Percentiles rank a stretch among this genome's conserved stretches.
Conservation (phyloP, 306 rosid genomes). For the Prunus mongolica region DNA sequence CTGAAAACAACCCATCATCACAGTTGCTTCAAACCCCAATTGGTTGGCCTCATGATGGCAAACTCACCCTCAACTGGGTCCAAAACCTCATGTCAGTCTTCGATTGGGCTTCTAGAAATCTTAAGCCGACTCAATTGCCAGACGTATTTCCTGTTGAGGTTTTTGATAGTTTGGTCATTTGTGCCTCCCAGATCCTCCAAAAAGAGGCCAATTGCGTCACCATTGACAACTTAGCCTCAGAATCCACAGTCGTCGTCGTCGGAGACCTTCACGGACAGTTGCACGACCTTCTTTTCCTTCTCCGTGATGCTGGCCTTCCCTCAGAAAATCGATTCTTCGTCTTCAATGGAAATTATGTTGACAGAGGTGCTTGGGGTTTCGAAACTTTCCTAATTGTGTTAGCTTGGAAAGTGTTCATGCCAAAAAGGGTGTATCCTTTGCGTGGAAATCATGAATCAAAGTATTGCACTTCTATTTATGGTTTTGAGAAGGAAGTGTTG, state of each 20-base stretch:
- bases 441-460: slow-evolving; percentile 91
- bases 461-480: slow-evolving; percentile 82
- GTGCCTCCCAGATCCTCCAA: slow-evolving; percentile 65
- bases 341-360: slow-evolving; percentile 85
- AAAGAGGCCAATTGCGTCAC: slow-evolving; percentile 76
- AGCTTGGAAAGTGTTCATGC: slow-evolving; percentile 81
- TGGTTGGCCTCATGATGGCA: slow-evolving; percentile 59
- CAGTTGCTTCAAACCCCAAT: slow-evolving; percentile 40
- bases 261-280: slow-evolving; percentile 81
- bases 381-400: slow-evolving; percentile 64
- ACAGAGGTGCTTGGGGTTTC: slow-evolving; percentile 90
- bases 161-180: slow-evolving; percentile 54
- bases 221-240: slow-evolving; percentile 32
- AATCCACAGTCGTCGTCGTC: slow-evolving; percentile 40
- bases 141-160: slow-evolving; percentile 52
- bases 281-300: slow-evolving; percentile 67
- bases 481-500: slow-evolving; percentile 78
- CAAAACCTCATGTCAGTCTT: slow-evolving; percentile 43
- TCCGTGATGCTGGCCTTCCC: slow-evolving; percentile 67
- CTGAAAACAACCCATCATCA: not conserved
- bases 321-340: slow-evolving; percentile 50
- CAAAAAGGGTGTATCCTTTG: slow-evolving; percentile 53
- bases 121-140: slow-evolving; percentile 50
- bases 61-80: slow-evolving; percentile 54
- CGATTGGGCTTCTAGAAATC: slow-evolving; percentile 64